Evolutionary conservation across 495 filamentous ascomycete genomes (phyloP).

Genomic region (Ramalina intermedia): DNA sequence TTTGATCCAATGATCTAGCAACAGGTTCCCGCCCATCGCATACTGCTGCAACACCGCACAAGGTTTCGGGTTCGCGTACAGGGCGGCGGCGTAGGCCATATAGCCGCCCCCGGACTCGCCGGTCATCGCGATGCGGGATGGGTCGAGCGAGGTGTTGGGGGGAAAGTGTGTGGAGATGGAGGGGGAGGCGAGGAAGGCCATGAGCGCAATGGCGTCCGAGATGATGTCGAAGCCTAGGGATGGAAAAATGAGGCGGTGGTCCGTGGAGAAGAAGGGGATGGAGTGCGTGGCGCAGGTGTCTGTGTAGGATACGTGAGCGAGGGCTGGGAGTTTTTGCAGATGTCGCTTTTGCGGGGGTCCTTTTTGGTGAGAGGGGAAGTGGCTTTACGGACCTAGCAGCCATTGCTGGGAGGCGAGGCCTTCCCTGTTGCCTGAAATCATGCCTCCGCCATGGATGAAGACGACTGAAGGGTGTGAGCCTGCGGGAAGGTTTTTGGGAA

Average conservation of each 20-base stretch:
- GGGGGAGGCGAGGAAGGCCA: slow-evolving; percentile 12
- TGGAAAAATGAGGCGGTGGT: slow-evolving; percentile 21
- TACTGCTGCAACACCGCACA: slow-evolving; percentile 20
- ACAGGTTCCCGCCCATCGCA: slow-evolving; percentile 20
- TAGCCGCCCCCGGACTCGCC: slow-evolving; percentile 27
- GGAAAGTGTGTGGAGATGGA: slow-evolving; percentile 10
- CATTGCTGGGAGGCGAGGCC: too few relatives aligned
- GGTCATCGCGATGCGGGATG: slow-evolving; percentile 20
- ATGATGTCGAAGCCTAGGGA: slow-evolving; percentile 18
- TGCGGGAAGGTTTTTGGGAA: slow-evolving; percentile 2
- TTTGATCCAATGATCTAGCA: slow-evolving; percentile 19
- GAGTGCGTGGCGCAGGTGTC: slow-evolving; percentile 11
- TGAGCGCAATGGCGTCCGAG: slow-evolving; percentile 16
- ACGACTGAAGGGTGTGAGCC: slow-evolving; percentile 20
- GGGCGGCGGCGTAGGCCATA: slow-evolving; percentile 23
- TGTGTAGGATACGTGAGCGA: neutral
- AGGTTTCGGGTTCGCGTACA: slow-evolving; percentile 23
- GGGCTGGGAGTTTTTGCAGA: too few relatives aligned
- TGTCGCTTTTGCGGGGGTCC: slow-evolving; percentile 16
- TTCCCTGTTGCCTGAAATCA: slow-evolving; percentile 17
- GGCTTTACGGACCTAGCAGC: too few relatives aligned
- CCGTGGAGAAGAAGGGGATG: slow-evolving; percentile 20
- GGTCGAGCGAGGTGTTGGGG: slow-evolving; percentile 11
- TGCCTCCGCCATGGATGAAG: slow-evolving; percentile 26
- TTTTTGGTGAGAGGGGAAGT: too few relatives aligned